phyloP scores from a whole-genome alignment of 495 filamentous ascomycete genomes.

The Penicillium paradoxum region DNA sequence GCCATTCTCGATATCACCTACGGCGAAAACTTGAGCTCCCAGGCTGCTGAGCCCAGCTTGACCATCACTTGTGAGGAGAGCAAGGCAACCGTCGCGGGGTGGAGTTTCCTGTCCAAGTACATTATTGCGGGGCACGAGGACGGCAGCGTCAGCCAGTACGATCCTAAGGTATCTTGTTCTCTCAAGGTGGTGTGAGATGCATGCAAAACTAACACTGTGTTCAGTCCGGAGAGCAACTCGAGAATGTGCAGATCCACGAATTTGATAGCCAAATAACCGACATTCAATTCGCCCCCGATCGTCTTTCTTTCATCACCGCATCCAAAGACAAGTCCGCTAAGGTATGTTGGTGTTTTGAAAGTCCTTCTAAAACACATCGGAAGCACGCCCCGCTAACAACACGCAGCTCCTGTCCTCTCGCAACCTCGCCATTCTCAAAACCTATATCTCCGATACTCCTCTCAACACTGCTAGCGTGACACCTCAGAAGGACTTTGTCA shows the following conservation, averaged over 20 bases:
- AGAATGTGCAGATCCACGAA: constrained; percentile 78
- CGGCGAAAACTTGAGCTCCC: constrained; percentile 59
- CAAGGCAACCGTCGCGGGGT: constrained; percentile 95
- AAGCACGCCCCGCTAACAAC: constrained; percentile 6
- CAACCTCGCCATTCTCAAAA: constrained; percentile 88
- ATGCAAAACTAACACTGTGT: constrained; percentile 9
- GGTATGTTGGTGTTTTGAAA: constrained; percentile 41
- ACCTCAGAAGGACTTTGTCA: constrained; percentile 91
- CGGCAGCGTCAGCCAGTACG: constrained; percentile 88
- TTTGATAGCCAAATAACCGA: constrained; percentile 80
- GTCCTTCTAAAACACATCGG: not conserved
- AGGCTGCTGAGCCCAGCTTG: constrained; percentile 73
- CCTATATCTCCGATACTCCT: constrained; percentile 88
- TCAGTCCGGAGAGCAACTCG: constrained; percentile 74
- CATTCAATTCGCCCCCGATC: constrained; percentile 88
- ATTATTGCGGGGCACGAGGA: constrained; percentile 98
- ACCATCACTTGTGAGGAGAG: constrained; percentile 87
- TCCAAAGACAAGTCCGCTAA: constrained; percentile 97
- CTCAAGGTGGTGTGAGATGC: not conserved
- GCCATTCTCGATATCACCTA: constrained; percentile 80
- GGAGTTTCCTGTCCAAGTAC: constrained; percentile 86
- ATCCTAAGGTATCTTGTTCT: constrained; percentile 67
- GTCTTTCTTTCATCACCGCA: constrained; percentile 95
- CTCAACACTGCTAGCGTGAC: constrained; percentile 93
- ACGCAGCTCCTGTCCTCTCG: constrained; percentile 68